Evolutionary conservation across 257 asterid species (phyloP).

Genomic region (Petunia axillaris): DNA sequence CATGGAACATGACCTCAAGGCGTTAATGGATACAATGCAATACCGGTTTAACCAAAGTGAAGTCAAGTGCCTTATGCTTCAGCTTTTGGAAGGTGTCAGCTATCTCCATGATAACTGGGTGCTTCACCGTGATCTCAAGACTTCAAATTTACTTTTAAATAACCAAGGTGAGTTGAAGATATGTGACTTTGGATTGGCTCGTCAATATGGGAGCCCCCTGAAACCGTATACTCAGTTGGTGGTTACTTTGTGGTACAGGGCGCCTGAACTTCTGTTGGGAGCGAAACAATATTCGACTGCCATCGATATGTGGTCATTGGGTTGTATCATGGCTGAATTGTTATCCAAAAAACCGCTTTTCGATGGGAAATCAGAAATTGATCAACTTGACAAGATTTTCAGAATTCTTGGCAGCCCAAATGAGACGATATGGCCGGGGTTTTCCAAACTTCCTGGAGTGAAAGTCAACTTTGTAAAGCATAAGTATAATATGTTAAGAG

Average conservation of each 20-base stretch:
- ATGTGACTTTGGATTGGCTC: constrained; percentile 88
- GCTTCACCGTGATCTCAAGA: too few relatives aligned
- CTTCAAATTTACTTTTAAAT: too few relatives aligned
- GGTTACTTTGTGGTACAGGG: constrained; percentile 36
- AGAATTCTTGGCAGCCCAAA: constrained; percentile 80
- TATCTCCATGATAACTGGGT: too few relatives aligned
- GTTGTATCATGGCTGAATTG: constrained; percentile 87
- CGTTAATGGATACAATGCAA: constrained; percentile 69
- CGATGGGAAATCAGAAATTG: constrained; percentile 71
- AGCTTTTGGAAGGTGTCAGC: too few relatives aligned
- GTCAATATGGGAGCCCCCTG: constrained; percentile 83
- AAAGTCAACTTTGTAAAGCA: constrained; percentile 80
- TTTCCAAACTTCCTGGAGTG: constrained; percentile 71
- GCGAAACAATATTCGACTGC: constrained; percentile 77
- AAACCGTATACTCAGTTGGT: constrained; percentile 82
- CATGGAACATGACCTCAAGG: constrained; percentile 68
- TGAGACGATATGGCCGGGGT: constrained; percentile 88
- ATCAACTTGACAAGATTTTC: constrained; percentile 81
- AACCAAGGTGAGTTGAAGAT: too few relatives aligned
- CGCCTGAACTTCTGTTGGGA: constrained; percentile 34
- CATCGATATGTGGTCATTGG: constrained; percentile 90
- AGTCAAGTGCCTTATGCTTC: too few relatives aligned
- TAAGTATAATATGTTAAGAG: constrained; percentile 68
- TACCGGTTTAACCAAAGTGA: constrained; percentile 58
- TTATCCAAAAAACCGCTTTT: constrained; percentile 69